Percentiles rank a stretch among this genome's conserved stretches.
Evolutionary conservation across 495 filamentous ascomycete species (phyloP).

Genomic region (Chaetomium tenue): DNA sequence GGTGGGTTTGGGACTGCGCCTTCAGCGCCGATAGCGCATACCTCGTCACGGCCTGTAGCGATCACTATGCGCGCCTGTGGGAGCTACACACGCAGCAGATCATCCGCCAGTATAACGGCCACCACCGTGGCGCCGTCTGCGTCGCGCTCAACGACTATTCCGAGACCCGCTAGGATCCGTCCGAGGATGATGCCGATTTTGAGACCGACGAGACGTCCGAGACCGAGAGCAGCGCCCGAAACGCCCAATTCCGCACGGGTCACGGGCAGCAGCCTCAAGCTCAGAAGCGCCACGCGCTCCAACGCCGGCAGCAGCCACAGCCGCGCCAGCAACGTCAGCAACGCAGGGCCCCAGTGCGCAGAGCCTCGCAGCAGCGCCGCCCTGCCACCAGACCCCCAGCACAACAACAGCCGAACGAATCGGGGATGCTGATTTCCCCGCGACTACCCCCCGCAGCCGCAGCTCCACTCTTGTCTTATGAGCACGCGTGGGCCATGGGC

Average conservation of each 20-base stretch:
- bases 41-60: slow-evolving; percentile 94
- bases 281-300: not conserved
- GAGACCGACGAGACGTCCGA: not conserved
- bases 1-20: slow-evolving; percentile 99
- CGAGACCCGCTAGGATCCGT: slow-evolving; percentile 56
- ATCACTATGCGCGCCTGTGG: slow-evolving; percentile 97
- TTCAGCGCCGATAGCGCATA: slow-evolving; percentile 97
- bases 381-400: not conserved
- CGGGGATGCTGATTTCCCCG: not conserved
- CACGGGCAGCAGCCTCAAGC: not conserved
- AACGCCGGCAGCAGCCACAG: not conserved
- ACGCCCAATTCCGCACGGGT: not conserved
- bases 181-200: slow-evolving; percentile 13
- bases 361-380: not conserved
- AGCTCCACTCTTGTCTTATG: not conserved
- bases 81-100: slow-evolving; percentile 80
- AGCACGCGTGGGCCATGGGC: not conserved
- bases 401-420: not conserved
- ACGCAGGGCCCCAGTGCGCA: not conserved
- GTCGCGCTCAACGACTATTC: slow-evolving; percentile 97
- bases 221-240: not conserved
- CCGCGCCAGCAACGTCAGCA: not conserved
- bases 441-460: not conserved
- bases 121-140: slow-evolving; percentile 92
- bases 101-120: slow-evolving; percentile 96